These are phyloP conservation scores for Suhomyces sp. DNA, from an alignment of 805 yeast species.

Conservation along the genomic window DNA sequence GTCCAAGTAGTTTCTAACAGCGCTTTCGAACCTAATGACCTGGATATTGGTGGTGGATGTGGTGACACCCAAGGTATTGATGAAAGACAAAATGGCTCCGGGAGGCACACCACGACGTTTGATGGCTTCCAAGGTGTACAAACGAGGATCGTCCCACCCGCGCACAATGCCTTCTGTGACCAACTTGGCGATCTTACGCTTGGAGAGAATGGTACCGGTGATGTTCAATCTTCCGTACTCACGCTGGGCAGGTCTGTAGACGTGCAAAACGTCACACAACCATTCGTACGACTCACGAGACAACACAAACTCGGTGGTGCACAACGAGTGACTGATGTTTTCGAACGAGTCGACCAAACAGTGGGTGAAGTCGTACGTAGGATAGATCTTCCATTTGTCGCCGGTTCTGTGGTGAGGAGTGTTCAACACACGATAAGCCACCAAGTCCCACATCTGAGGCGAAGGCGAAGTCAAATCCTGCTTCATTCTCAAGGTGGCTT, in stretches of 20 bases:
- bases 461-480: conserved; percentile 86
- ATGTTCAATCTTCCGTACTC: conserved; percentile 96
- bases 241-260: conserved; percentile 97
- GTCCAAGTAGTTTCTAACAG: conserved; percentile 85
- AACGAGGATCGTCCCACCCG: conserved; percentile 98
- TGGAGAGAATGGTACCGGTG: conserved; percentile 91
- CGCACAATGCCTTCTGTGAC: conserved; percentile 80
- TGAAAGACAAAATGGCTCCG: conserved; percentile 90
- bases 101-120: conserved; percentile 99
- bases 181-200: conserved; percentile 91
- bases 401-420: conserved; percentile 97
- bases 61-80: conserved; percentile 95
- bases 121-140: conserved; percentile 90
- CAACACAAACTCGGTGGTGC: conserved; percentile 92
- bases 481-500: conserved; percentile 95
- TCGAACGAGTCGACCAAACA: conserved; percentile 98
- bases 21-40: conserved; percentile 80
- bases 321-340: conserved; percentile 91
- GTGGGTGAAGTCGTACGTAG: conserved; percentile 98
- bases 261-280: conserved; percentile 93
- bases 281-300: conserved; percentile 97
- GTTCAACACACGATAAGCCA: conserved; percentile 91
- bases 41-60: conserved; percentile 92
- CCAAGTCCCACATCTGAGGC: conserved; percentile 99
- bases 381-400: conserved; percentile 94